Evolutionary conservation across 495 filamentous ascomycete genomes (phyloP).

Genomic region (Pseudomonodictys pantanalensis): DNA sequence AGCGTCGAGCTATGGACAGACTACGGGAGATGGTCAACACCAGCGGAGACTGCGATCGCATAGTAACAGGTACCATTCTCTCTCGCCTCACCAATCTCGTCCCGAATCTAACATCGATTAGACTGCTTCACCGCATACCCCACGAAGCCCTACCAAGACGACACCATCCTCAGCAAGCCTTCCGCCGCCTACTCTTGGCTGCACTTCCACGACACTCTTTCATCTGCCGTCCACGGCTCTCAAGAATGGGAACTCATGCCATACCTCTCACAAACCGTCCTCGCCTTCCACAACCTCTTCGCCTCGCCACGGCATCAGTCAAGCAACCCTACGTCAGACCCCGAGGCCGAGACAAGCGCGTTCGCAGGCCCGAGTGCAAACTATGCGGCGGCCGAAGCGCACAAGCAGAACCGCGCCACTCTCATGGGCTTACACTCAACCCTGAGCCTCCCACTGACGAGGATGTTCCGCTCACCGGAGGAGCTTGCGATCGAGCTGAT

Average conservation of each 20-base stretch:
- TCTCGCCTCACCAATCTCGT: neutral
- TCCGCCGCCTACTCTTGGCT: slow-evolving; percentile 88
- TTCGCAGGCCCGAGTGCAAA: slow-evolving; percentile 80
- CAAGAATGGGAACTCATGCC: slow-evolving; percentile 87
- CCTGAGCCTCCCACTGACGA: slow-evolving; percentile 57
- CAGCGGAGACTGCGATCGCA: slow-evolving; percentile 81
- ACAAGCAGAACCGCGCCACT: slow-evolving; percentile 63
- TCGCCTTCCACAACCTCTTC: slow-evolving; percentile 92
- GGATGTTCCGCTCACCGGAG: slow-evolving; percentile 73
- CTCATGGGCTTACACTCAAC: slow-evolving; percentile 54
- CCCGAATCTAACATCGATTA: neutral
- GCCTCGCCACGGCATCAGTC: slow-evolving; percentile 52
- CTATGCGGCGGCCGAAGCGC: slow-evolving; percentile 70
- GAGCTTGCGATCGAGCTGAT: slow-evolving; percentile 76
- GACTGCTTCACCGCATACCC: slow-evolving; percentile 84
- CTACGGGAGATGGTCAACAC: slow-evolving; percentile 88
- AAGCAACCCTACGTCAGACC: slow-evolving; percentile 41
- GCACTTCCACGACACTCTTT: slow-evolving; percentile 83
- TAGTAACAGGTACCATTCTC: slow-evolving; percentile 57
- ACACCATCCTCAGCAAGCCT: slow-evolving; percentile 85
- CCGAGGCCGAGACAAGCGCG: slow-evolving; percentile 52
- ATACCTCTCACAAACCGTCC: slow-evolving; percentile 78
- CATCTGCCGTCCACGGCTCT: slow-evolving; percentile 63
- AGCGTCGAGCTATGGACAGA: slow-evolving; percentile 71
- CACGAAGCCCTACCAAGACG: slow-evolving; percentile 84